Evolutionary conservation across 768 basidiomycete genomes (phyloP).

Genomic region (Aureoboletus auriporus): DNA sequence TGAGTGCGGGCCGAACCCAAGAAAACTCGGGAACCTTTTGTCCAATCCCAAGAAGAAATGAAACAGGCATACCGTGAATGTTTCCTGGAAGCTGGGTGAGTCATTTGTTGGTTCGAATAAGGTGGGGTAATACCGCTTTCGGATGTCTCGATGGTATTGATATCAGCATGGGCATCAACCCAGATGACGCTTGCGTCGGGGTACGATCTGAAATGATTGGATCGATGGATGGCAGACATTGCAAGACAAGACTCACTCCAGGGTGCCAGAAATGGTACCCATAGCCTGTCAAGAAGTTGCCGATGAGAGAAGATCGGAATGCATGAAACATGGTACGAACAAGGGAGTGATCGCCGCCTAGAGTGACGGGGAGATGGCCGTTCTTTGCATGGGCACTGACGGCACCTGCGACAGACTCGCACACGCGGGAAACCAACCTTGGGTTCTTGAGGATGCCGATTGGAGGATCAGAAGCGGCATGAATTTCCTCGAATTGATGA

Average conservation of each 20-base stretch:
- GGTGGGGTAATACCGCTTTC: slow-evolving; percentile 48
- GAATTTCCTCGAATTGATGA: slow-evolving; percentile 80
- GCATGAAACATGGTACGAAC: slow-evolving; percentile 38
- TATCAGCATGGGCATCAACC: slow-evolving; percentile 97
- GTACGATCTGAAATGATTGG: slow-evolving; percentile 45
- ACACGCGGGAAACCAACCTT: slow-evolving; percentile 78
- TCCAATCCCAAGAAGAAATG: slow-evolving; percentile 71
- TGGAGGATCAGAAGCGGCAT: slow-evolving; percentile 50
- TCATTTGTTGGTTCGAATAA: background rate
- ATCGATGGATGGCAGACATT: slow-evolving; percentile 2
- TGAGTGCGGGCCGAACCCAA: slow-evolving; percentile 65
- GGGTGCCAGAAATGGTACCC: slow-evolving; percentile 91
- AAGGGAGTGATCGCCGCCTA: slow-evolving; percentile 96
- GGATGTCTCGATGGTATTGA: slow-evolving; percentile 86
- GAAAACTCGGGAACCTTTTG: slow-evolving; percentile 39
- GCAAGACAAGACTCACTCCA: slow-evolving; percentile 46
- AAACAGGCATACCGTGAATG: slow-evolving; percentile 97
- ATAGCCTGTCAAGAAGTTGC: slow-evolving; percentile 51
- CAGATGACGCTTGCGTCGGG: slow-evolving; percentile 87
- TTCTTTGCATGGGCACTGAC: slow-evolving; percentile 74
- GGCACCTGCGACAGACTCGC: slow-evolving; percentile 68
- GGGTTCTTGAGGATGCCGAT: slow-evolving; percentile 92
- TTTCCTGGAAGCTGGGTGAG: slow-evolving; percentile 53
- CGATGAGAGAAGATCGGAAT: background rate
- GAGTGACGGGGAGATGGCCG: slow-evolving; percentile 81